Evolutionary conservation across 345 rosid genomes (phyloP).

Genomic region (Durio zibethinus): DNA sequence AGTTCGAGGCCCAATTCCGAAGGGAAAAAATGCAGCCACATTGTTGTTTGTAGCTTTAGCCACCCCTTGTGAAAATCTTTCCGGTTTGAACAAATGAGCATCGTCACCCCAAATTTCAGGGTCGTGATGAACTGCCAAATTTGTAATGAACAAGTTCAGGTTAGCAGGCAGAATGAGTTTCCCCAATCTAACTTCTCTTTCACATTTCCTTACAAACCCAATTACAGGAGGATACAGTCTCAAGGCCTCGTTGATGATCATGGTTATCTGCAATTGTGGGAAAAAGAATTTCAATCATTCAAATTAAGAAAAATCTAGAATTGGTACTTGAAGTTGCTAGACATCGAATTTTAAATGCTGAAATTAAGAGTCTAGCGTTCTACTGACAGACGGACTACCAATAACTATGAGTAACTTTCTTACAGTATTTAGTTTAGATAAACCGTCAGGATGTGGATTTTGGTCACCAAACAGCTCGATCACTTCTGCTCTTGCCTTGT

Average conservation of each 20-base stretch:
- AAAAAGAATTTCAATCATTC: no score
- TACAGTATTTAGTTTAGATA: conserved; percentile 28
- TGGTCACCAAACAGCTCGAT: no score
- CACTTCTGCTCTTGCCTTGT: conserved; percentile 31
- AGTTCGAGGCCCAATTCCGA: conserved; percentile 26
- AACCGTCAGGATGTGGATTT: conserved; percentile 29
- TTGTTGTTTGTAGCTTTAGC: conserved; percentile 28
- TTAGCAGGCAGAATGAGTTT: conserved; percentile 22
- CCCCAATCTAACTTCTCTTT: conserved; percentile 26
- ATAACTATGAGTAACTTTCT: background rate
- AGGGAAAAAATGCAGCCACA: conserved; percentile 19
- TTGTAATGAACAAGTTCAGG: conserved; percentile 12
- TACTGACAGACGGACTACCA: no score
- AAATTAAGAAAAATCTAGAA: no score
- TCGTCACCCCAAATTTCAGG: conserved; percentile 30
- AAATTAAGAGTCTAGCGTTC: no score
- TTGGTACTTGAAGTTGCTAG: no score
- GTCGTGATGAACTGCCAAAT: conserved; percentile 28
- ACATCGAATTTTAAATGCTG: no score
- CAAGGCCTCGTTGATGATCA: conserved; percentile 32
- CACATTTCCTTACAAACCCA: background rate
- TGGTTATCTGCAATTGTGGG: conserved; percentile 17
- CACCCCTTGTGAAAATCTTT: conserved; percentile 32
- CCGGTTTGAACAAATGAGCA: conserved; percentile 29
- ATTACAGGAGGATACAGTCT: conserved; percentile 35